These are phyloP conservation scores for Luzula sylvatica DNA, from an alignment of 176 grass and related monocot genomes.

Conservation along the genomic window DNA sequence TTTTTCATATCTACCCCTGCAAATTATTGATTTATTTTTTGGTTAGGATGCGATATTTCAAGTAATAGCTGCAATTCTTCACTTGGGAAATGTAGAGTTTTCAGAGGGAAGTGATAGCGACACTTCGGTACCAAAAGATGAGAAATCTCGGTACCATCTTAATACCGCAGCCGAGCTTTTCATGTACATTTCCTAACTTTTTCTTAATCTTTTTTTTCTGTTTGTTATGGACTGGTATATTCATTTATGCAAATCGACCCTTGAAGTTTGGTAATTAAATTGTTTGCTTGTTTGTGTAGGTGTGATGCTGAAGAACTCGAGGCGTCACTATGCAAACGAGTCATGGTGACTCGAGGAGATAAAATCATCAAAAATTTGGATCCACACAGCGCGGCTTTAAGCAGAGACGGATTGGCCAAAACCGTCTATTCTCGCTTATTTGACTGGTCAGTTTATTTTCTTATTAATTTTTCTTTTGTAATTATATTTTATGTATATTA, in stretches of 20 bases:
- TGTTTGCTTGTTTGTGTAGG: conserved; percentile 38
- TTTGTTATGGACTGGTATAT: no score
- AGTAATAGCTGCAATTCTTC: conserved; percentile 98
- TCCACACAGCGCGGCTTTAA: conserved; percentile 65
- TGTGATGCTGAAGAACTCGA: conserved; percentile 69
- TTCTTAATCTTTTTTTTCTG: conserved; percentile 14
- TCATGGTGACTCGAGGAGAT: conserved; percentile 88
- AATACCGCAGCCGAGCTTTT: conserved; percentile 88
- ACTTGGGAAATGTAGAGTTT: conserved; percentile 94
- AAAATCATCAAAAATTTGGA: conserved; percentile 77
- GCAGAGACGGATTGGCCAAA: conserved; percentile 90
- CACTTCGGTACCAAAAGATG: conserved; percentile 83
- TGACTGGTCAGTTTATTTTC: conserved; percentile 63
- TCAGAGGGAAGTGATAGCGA: conserved; percentile 71
- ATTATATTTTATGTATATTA: neutral
- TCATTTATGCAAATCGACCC: conserved; percentile 9
- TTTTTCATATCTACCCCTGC: neutral
- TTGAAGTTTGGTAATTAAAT: neutral
- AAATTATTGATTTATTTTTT: neutral
- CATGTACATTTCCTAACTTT: conserved; percentile 49
- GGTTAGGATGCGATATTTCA: conserved; percentile 85
- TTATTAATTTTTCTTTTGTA: neutral
- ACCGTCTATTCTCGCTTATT: conserved; percentile 91
- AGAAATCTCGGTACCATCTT: conserved; percentile 78
- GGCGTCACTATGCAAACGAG: conserved; percentile 80